phyloP scores from a whole-genome alignment of 2,329 filamentous ascomycete genomes.

The Aureobasidium sp. region DNA sequence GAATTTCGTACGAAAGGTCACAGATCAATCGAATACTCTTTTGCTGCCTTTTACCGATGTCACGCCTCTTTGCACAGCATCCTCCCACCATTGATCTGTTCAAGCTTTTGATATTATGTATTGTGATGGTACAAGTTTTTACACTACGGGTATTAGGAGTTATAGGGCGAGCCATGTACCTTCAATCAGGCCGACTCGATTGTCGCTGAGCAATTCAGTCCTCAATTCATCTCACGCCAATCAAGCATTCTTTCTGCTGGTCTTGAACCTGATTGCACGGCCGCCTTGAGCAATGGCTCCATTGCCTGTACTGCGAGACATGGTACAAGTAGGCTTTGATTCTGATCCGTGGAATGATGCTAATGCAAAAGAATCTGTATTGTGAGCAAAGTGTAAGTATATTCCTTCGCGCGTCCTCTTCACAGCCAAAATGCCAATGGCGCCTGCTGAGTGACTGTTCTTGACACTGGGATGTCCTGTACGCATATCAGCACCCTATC shows the following conservation, averaged over 20 bases:
- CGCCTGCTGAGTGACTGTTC: constrained; percentile 71
- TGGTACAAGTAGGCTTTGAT: constrained; percentile 67
- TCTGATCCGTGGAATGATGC: constrained; percentile 83
- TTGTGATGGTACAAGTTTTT: not conserved
- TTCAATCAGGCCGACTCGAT: not conserved
- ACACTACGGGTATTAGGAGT: not conserved
- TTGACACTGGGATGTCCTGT: constrained; percentile 70
- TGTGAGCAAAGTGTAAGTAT: constrained; percentile 90
- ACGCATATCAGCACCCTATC: constrained; percentile 4
- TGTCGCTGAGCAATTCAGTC: not conserved
- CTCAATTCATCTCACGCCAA: not conserved
- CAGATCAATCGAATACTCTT: not conserved
- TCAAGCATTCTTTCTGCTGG: constrained; percentile 5
- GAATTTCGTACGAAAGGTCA: not conserved
- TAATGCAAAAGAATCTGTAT: constrained; percentile 77
- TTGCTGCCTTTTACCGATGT: not conserved
- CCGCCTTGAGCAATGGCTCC: constrained; percentile 50
- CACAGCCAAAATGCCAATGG: constrained; percentile 83
- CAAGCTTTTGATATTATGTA: not conserved
- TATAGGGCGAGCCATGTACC: not conserved
- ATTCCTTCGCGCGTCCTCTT: constrained; percentile 74
- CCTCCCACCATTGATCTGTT: not conserved
- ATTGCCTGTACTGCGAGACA: constrained; percentile 65
- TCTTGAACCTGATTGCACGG: constrained; percentile 13
- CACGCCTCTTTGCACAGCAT: not conserved